Base-by-base conservation (phyloP, 148 eudicot species). In the Talinum fruticosum region DNA sequence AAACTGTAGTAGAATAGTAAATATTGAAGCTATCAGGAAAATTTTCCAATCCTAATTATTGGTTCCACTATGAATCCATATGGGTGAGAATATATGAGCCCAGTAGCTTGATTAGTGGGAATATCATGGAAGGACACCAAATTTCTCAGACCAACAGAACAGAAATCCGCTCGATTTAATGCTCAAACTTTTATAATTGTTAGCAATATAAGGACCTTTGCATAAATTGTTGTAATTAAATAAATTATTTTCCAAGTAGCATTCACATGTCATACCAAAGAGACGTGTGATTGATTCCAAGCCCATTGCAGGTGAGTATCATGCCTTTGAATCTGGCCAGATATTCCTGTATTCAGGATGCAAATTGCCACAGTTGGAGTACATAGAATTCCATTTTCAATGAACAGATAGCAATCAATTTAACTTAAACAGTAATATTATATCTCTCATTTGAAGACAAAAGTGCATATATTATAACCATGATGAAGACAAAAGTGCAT, bases 301-400 rank as follows among this genome's bases (percentile, higher is more conserved):
- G 93, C 54, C 90, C 89, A 74, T 88, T 88, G 82, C 89, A 86
- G 66, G 89, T 86, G 49, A 88, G 86, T 75, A 88, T 88, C 91
- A 88, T 88, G 78, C 91, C 91, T 79, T 86, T 88, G 73, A 88
- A 88, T 64, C 86, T 88, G 30, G 87, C 72, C 19, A 89, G 83
- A 79, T 89, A 89, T 82, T 89, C 93, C 90, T 89, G 88, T 32
- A 75, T 69, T 72, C 62, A 47, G 23, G 62, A 35, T 32, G 61
- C 28, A 57, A 2, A 24, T 75, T 62, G 53, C 34, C 29, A 37
- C 66, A 45, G 73, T 67, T 53, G 74, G 61, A 36, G 73, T 61
- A 26, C 69, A 77, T 3, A 29, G 33, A 8, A 57, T 66, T 54
- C 23, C 36, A 26, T 66, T 51, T 51, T 8, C 16, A 53, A 78